A percentile compares a stretch with the other conserved stretches of the same genome.
Conservation (phyloP, 768 basidiomycete genomes). For the Lepiota venenata region DNA sequence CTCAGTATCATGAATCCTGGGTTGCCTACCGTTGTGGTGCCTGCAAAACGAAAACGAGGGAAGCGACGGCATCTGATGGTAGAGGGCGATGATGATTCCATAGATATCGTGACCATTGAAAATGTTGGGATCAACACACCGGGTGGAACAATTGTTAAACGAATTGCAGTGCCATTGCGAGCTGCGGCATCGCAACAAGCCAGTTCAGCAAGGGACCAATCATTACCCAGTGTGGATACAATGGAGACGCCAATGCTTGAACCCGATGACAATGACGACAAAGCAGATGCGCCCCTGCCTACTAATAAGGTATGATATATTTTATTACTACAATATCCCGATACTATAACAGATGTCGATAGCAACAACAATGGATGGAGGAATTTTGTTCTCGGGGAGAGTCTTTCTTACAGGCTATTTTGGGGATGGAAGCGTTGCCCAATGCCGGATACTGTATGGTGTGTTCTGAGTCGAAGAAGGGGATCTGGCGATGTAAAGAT, state of each 20-base stretch:
- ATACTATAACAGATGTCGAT: background rate
- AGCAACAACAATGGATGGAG: background rate
- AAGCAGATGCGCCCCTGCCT: too few species aligned
- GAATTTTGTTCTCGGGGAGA: too few species aligned
- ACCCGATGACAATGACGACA: background rate
- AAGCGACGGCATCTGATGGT: background rate
- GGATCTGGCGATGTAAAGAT: too few species aligned
- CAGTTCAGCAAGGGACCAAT: background rate
- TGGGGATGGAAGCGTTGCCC: background rate
- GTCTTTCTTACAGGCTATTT: too few species aligned
- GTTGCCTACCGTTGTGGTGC: background rate
- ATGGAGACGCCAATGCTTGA: background rate
- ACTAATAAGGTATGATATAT: background rate
- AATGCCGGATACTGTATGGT: too few species aligned
- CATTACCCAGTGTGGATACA: background rate
- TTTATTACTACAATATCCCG: background rate
- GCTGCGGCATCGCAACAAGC: background rate
- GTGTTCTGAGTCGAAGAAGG: too few species aligned
- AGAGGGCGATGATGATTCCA: background rate
- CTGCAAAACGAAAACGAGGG: background rate
- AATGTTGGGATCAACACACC: background rate
- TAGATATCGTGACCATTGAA: background rate
- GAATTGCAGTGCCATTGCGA: background rate
- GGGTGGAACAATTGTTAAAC: background rate
- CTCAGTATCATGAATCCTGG: too few species aligned